Conservation (phyloP, 495 filamentous ascomycete species). For the Copromyces sp. region DNA sequence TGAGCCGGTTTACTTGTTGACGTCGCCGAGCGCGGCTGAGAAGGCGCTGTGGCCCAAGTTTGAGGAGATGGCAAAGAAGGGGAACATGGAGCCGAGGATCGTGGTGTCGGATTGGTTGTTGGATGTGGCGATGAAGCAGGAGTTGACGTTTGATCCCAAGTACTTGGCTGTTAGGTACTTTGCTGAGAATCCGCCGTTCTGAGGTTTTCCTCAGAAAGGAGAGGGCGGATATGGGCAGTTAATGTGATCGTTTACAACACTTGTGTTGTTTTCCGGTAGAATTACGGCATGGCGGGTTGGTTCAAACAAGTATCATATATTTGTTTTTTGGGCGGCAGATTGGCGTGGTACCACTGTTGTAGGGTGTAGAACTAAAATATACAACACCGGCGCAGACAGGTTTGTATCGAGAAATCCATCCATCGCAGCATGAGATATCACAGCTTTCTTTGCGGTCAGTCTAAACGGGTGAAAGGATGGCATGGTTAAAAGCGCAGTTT, state of each 20-base stretch:
- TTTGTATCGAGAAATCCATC: background rate
- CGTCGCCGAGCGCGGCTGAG: conserved; percentile 52
- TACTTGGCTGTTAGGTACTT: conserved; percentile 39
- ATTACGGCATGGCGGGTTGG: background rate
- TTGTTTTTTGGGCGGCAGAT: background rate
- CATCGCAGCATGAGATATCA: background rate
- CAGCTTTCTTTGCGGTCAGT: background rate
- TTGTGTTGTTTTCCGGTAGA: background rate
- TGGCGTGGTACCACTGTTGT: background rate
- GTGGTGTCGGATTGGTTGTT: conserved; percentile 82
- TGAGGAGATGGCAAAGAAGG: conserved; percentile 58
- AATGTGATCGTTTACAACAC: background rate
- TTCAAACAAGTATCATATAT: background rate
- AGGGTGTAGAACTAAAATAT: background rate
- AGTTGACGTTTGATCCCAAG: conserved; percentile 50
- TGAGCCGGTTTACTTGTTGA: conserved; percentile 71
- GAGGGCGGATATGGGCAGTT: background rate
- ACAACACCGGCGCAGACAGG: background rate
- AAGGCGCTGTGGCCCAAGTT: conserved; percentile 71
- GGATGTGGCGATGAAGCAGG: conserved; percentile 78
- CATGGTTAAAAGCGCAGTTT: background rate
- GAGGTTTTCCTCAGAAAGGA: background rate
- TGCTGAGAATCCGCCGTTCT: background rate
- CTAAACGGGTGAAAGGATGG: background rate
- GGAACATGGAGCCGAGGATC: conserved; percentile 63